Conservation (phyloP, 2,329 filamentous ascomycete species). For the Hymenoscyphus fructigenus region DNA sequence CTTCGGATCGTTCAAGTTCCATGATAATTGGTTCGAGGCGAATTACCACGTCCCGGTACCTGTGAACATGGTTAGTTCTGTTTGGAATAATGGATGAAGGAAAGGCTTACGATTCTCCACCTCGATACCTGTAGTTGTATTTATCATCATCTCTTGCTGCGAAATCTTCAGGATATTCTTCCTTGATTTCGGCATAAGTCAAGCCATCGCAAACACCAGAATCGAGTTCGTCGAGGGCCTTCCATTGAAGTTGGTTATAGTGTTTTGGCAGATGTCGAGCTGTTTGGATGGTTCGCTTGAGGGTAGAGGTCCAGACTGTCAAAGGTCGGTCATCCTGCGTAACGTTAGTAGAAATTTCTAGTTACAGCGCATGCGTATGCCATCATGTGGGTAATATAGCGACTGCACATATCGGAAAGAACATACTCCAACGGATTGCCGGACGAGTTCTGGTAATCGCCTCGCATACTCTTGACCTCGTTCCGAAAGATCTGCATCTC, state of each 20-base stretch:
- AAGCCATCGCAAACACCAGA: conserved; percentile 94
- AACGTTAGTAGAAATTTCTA: conserved; percentile 5
- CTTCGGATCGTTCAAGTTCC: conserved; percentile 94
- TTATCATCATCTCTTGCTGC: conserved; percentile 95
- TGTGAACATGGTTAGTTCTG: conserved; percentile 15
- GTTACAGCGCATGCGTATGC: conserved; percentile 2
- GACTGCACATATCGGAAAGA: conserved; percentile 16
- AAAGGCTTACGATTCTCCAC: conserved; percentile 71
- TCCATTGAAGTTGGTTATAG: conserved; percentile 97
- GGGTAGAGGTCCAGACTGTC: conserved; percentile 73
- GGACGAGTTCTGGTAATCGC: conserved; percentile 80
- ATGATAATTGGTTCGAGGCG: conserved; percentile 98
- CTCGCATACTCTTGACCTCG: conserved; percentile 86
- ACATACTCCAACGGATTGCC: conserved; percentile 80
- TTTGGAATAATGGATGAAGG: background rate
- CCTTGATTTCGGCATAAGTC: conserved; percentile 84
- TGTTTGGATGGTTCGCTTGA: conserved; percentile 87
- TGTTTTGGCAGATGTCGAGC: conserved; percentile 75
- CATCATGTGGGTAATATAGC: background rate
- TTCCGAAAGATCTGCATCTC: conserved; percentile 81
- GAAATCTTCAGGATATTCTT: conserved; percentile 91
- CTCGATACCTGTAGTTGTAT: conserved; percentile 98
- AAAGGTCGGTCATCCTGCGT: conserved; percentile 55
- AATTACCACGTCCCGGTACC: conserved; percentile 92
- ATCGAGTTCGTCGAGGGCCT: conserved; percentile 95